These are phyloP conservation scores for Peronospora tabacina DNA, from an alignment of 352 stramenopile genomes.

Conservation along the genomic window DNA sequence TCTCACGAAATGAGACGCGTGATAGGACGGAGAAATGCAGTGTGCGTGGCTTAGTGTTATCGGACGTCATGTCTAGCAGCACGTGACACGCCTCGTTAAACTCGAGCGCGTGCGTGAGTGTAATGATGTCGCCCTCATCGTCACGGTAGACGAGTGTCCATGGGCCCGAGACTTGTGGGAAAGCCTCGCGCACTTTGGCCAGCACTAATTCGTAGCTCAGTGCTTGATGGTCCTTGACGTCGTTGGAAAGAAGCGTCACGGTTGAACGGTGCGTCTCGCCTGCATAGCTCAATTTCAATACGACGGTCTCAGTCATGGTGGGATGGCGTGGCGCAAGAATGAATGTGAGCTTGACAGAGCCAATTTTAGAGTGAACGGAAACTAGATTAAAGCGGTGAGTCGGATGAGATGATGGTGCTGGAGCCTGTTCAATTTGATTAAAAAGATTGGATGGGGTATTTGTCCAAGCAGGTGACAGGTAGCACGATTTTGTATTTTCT, in stretches of 20 bases:
- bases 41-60: slow-evolving; percentile 12
- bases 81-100: slow-evolving; percentile 51
- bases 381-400: slow-evolving; percentile 7
- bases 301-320: slow-evolving; percentile 24
- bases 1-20: slow-evolving; percentile 40
- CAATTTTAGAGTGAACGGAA: slow-evolving; percentile 23
- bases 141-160: slow-evolving; percentile 65
- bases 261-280: slow-evolving; percentile 42
- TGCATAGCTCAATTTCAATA: slow-evolving; percentile 50
- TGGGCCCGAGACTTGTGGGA: slow-evolving; percentile 20
- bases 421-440: neutral
- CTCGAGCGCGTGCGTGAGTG: slow-evolving; percentile 42
- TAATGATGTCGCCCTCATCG: slow-evolving; percentile 62
- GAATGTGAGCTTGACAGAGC: slow-evolving; percentile 10
- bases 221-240: slow-evolving; percentile 15
- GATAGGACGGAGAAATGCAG: slow-evolving; percentile 59
- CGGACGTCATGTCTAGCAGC: slow-evolving; percentile 25
- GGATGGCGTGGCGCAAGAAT: slow-evolving; percentile 1
- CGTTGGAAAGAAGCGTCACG: slow-evolving; percentile 18
- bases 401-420: slow-evolving; percentile 14
- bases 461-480: neutral
- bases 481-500: neutral
- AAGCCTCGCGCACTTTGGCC: slow-evolving; percentile 33
- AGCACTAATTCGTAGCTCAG: slow-evolving; percentile 42
- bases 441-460: slow-evolving; percentile 7